Evolutionary conservation across 805 yeast genomes (phyloP), one percentile per base, ranked within the genome.

Genomic region (Danielia oregonensis): DNA sequence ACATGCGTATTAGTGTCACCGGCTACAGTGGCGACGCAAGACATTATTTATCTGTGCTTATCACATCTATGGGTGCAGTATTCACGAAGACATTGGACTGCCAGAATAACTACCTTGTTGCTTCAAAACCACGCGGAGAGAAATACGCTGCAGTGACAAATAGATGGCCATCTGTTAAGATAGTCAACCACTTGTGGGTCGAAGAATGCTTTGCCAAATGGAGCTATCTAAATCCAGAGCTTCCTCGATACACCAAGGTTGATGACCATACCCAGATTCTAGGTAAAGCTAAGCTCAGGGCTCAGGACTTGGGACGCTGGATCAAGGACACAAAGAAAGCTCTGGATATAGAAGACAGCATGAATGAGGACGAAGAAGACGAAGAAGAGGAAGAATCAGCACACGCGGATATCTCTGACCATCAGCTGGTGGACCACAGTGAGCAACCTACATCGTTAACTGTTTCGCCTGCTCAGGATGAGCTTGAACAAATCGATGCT

Each of bases 21-120:
- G 86, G 87, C 49, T 88, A 85, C 52, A 74, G 83, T 15, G 97
- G 97, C 0, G 93, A 84, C 51, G 84, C 95, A 1, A 63, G 98
- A 27, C 62, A 66, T 24, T 91, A 86, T 48, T 59, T 93, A 23
- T 78, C 79, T 35, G 68, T 68, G 30, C 62, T 91, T 9, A 75
- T 83, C 3, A 65, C 66, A 14, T 67, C 82, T 0, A 53, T 86
- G 49, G 97, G 97, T 2, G 97, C 91, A 0, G 60, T 60, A 0
- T 86, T 83, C 55, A 81, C 95, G 1, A 75, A 74, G 34, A 76
- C 84, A 0, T 60, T 84, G 31, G 78, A 79, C 14, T 69, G 68
- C 30, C 70, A 70, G 7, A 86, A 86, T 47, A 81, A 94, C 4
- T 86, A 79, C 54, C 64, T 91, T 21, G 69, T 91, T 4, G 77